Percentiles rank a stretch among this genome's conserved stretches.
Evolutionary conservation across 805 yeast genomes (phyloP).

Genomic region (Wickerhamomyces sydowiorum): DNA sequence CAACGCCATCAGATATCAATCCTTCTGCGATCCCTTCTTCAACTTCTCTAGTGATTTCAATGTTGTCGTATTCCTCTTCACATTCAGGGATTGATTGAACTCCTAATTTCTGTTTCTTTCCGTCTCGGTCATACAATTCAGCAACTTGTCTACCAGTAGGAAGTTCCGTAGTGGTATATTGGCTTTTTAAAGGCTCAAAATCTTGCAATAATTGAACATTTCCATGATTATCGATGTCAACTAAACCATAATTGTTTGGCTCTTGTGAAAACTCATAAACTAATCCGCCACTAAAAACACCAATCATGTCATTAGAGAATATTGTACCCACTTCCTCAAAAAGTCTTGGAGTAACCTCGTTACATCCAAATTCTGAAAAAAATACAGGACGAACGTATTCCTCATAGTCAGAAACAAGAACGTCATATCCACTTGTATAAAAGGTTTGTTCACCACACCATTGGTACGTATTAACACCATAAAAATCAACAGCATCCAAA

Average conservation of each 20-base stretch:
- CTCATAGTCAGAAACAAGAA: conserved; percentile 65
- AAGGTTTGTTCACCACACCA: conserved; percentile 96
- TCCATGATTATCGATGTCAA: conserved; percentile 42
- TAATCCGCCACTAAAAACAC: conserved; percentile 81
- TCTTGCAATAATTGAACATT: conserved; percentile 52
- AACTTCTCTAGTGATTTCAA: conserved; percentile 33
- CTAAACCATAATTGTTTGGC: conserved; percentile 77
- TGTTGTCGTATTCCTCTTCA: conserved; percentile 33
- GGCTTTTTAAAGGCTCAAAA: conserved; percentile 45
- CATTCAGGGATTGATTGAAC: conserved; percentile 29
- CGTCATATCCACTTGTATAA: conserved; percentile 66
- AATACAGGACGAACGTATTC: conserved; percentile 73
- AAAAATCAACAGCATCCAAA: conserved; percentile 68
- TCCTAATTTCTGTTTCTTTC: conserved; percentile 17
- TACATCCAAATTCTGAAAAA: conserved; percentile 91
- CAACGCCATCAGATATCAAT: conserved; percentile 45
- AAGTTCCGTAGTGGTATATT: conserved; percentile 31
- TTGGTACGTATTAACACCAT: conserved; percentile 90
- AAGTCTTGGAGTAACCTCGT: conserved; percentile 67
- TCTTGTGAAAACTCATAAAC: conserved; percentile 89
- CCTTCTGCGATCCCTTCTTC: conserved; percentile 37
- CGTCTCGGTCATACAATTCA: conserved; percentile 17
- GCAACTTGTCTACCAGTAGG: conserved; percentile 24
- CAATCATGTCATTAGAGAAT: conserved; percentile 67
- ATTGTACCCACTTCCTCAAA: conserved; percentile 74